These are phyloP conservation scores for Aureobasidium sp. DNA, from an alignment of 2,329 filamentous ascomycete species.

Conservation along the genomic window DNA sequence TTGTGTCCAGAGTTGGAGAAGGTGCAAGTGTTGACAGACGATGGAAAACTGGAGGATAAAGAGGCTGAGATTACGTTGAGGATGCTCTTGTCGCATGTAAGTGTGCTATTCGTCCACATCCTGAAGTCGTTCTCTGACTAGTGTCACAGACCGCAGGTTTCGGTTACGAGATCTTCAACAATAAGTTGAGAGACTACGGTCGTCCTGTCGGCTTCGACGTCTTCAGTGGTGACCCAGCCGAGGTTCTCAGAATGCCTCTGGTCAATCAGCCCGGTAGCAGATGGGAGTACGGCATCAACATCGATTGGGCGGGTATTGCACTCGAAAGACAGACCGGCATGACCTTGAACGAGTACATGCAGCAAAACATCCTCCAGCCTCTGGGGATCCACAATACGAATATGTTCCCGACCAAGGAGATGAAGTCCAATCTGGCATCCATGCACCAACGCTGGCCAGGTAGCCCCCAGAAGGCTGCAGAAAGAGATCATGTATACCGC, in stretches of 20 bases:
- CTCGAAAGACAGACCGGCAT: conserved; percentile 38
- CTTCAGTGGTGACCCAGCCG: conserved; percentile 46
- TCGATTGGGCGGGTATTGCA: conserved; percentile 44
- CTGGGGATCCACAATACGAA: conserved; percentile 43
- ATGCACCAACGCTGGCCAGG: conserved; percentile 48
- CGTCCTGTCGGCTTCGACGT: conserved; percentile 49
- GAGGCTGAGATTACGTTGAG: conserved; percentile 41
- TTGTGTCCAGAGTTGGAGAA: conserved; percentile 37
- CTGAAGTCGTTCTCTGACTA: not conserved
- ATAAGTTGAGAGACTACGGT: conserved; percentile 33
- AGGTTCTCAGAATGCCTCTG: conserved; percentile 42
- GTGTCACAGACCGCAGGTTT: conserved; percentile 37
- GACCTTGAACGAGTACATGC: conserved; percentile 38
- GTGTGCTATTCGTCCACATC: not conserved
- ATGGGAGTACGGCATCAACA: conserved; percentile 46
- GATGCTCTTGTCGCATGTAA: conserved; percentile 27
- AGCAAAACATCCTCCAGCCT: conserved; percentile 39
- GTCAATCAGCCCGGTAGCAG: conserved; percentile 55
- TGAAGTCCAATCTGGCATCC: conserved; percentile 47
- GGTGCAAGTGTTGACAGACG: conserved; percentile 33
- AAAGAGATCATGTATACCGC: conserved; percentile 45
- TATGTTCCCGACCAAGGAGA: conserved; percentile 49
- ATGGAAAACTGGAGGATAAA: conserved; percentile 34
- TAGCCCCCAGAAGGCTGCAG: conserved; percentile 23
- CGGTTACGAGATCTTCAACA: conserved; percentile 47